Base-by-base conservation (phyloP, 1,284 basidiomycete species). In the Ustilago nuda region DNA sequence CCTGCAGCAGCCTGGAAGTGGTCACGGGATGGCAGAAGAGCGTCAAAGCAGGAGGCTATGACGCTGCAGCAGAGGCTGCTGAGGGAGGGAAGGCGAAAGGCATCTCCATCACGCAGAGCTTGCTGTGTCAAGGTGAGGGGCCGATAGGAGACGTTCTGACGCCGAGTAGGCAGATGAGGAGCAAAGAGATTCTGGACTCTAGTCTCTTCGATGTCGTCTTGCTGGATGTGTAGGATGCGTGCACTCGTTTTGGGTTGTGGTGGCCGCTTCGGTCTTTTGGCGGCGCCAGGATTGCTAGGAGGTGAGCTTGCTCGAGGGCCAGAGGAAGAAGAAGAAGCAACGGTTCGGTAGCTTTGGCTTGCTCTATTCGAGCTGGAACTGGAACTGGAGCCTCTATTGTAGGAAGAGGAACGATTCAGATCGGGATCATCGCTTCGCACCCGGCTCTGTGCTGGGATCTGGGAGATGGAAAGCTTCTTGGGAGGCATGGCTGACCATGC, bases 371-470 rank as follows among this genome's bases (percentile, higher is more conserved):
- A 67, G 50, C 35, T 15, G 17, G 59, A 61, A 23, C 54, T 46
- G 7, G 4, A 32, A 11, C 27, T 30, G 23, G 36, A 55, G 43
- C 55, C 52, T 13, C 23, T 27, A 27, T 27, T 27, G 23, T 65
- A 64, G 19, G 71, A 59, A 5, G 59, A 53, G 27, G 57, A 15
- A 17, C 61, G 66, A 52, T 69, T 69, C 62, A 74, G 66, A 46
- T 74, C 66, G 0, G 72, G 72, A 54, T 74, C 72, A 43, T 74
- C 46, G 53, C 66, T 74, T 19, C 66, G 62, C 12, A 62, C 30
- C 2, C 61, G 63, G 52, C 66, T 69, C 8, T 74, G 59, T 17
- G 66, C 62, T 3, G 62, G 72, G 19, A 74, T 74, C 23, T 37
- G 66, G 8, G 66, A 61, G 23, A 74, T 74, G 19, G 62, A 69